These are phyloP conservation scores for Trichopus zeylanicus DNA, from an alignment of 116 monocot species.

Conservation along the genomic window DNA sequence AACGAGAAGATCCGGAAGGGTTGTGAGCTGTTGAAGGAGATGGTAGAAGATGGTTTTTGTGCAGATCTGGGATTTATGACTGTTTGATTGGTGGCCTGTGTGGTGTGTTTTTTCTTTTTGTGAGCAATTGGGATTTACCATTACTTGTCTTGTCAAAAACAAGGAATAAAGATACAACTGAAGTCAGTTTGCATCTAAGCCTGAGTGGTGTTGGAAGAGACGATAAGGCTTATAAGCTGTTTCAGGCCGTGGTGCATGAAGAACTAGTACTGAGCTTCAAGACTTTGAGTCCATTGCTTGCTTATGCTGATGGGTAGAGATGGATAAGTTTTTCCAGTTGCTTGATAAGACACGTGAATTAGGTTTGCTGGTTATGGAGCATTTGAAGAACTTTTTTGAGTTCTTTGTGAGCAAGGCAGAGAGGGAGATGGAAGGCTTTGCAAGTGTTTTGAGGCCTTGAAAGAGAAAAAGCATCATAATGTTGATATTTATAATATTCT, in stretches of 20 bases:
- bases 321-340: slow-evolving; percentile 40
- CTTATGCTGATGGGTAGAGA: slow-evolving; percentile 41
- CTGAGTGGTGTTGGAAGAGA: slow-evolving; percentile 23
- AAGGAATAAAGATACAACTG: too few species aligned
- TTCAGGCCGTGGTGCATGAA: slow-evolving; percentile 42
- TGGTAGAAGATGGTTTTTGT: slow-evolving; percentile 63
- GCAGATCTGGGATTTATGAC: slow-evolving; percentile 67
- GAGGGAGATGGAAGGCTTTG: slow-evolving; percentile 38
- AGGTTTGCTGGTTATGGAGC: slow-evolving; percentile 42
- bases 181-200: too few species aligned
- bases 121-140: too few species aligned
- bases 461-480: slow-evolving; percentile 46
- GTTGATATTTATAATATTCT: slow-evolving; percentile 67
- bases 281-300: slow-evolving; percentile 53
- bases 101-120: too few species aligned
- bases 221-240: slow-evolving; percentile 65
- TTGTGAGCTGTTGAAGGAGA: slow-evolving; percentile 62
- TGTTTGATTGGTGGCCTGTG: slow-evolving; percentile 64
- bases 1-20: slow-evolving; percentile 36
- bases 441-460: slow-evolving; percentile 56
- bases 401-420: slow-evolving; percentile 33
- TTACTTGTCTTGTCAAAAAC: too few species aligned
- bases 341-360: slow-evolving; percentile 28
- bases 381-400: slow-evolving; percentile 46
- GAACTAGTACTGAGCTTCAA: slow-evolving; percentile 41